Evolutionary conservation across 2,329 filamentous ascomycete species (phyloP).

Genomic region (Botrytis paeoniae): DNA sequence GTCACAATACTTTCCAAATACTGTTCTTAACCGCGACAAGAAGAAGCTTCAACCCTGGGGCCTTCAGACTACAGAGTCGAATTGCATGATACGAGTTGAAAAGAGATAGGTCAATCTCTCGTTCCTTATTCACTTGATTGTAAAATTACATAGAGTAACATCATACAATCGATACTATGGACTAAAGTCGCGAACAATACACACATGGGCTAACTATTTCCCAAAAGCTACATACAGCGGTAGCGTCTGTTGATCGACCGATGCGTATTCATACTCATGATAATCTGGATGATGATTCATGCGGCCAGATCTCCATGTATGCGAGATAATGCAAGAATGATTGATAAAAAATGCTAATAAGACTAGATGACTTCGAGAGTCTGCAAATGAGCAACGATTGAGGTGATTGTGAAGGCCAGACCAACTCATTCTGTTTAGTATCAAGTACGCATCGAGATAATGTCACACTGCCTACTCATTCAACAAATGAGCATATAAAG

Average conservation of each 20-base stretch:
- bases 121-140: neutral
- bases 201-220: neutral
- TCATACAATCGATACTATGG: neutral
- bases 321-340: neutral
- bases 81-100: accelerated
- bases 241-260: neutral
- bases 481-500: too few relatives aligned
- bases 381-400: too few relatives aligned
- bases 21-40: neutral
- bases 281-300: neutral
- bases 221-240: neutral
- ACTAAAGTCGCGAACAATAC: neutral
- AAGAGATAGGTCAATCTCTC: neutral
- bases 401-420: too few relatives aligned
- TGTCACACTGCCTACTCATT: too few relatives aligned
- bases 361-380: too few relatives aligned
- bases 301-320: neutral
- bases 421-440: too few relatives aligned
- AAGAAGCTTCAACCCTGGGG: too few relatives aligned
- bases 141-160: neutral
- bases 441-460: too few relatives aligned
- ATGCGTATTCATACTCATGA: neutral
- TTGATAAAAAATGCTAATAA: neutral
- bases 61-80: neutral
- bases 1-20: neutral